Conservation (phyloP, 2,329 filamentous ascomycete genomes). For the Neonectria hederae region DNA sequence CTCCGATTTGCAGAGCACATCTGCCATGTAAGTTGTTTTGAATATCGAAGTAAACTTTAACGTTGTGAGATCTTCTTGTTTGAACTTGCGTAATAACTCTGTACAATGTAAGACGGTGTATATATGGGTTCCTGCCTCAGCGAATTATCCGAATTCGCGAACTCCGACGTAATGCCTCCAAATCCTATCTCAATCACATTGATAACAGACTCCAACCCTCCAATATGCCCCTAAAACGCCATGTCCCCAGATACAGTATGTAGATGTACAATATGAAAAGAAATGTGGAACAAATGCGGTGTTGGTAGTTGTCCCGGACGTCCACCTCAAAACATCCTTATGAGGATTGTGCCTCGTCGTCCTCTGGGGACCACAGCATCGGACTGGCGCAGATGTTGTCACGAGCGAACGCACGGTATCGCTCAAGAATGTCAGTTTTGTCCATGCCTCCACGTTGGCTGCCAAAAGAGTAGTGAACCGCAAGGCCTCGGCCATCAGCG, state of each 20-base stretch:
- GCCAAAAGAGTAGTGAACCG: slow-evolving; percentile 62
- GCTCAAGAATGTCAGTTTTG: slow-evolving; percentile 62
- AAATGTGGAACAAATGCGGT: no score
- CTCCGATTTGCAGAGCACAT: not conserved
- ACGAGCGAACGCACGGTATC: slow-evolving; percentile 62
- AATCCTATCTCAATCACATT: not conserved
- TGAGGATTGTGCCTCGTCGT: slow-evolving; percentile 17
- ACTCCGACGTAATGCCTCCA: not conserved
- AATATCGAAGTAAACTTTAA: not conserved
- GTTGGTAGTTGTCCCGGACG: not conserved
- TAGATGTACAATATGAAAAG: not conserved
- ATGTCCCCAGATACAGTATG: not conserved
- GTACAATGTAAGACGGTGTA: not conserved
- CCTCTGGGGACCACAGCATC: slow-evolving; percentile 44
- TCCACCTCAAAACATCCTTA: not conserved
- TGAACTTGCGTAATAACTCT: not conserved
- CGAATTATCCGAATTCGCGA: not conserved
- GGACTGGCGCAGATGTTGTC: slow-evolving; percentile 57
- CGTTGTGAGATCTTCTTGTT: not conserved
- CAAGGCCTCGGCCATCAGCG: slow-evolving; percentile 64
- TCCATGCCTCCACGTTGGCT: slow-evolving; percentile 52
- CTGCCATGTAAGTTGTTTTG: not conserved
- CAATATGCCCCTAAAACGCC: not conserved
- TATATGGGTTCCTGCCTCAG: not conserved
- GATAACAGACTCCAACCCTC: not conserved